Base-by-base conservation (phyloP, 306 rosid species). In the Trifolium subterraneum region DNA sequence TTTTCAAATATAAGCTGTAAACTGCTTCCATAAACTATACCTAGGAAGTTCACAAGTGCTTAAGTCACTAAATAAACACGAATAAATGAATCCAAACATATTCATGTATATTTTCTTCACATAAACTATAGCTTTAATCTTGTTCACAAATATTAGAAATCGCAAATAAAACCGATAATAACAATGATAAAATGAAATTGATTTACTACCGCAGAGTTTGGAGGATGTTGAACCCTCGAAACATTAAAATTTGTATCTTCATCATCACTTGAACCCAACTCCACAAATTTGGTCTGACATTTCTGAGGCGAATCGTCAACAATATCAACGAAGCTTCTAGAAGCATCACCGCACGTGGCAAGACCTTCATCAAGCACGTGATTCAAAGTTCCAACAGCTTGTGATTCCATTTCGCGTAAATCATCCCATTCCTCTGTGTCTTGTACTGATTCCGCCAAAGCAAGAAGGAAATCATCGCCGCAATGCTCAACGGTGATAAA, bases 391-490 rank as follows among this genome's bases (percentile, higher is more conserved):
- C 88, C 94, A 79, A 88, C 84, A 64, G 97, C 94, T 79, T 91
- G 94, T 6, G 90, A 73, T 70, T 91, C 98, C 75, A 91, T 81
- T 72, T 85, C 93, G 79, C 79, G 89, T 50, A 86, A 51, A 85
- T 93, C 96, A 71, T 91, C 98, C 97, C 98, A 94, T 48, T 94
- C 98, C 81, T 91, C 98, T 12, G 81, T 79, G 73, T 84, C 88
- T 66, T 77, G 89, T 71, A 83, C 72, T 0, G 90, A 86, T 52
- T 94, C 96, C 31, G 95, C 96, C 44, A 94, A 65, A 10, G 89
- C 82, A 8, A 83, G 81, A 22, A 94, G 88, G 52, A 91, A 94
- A 90, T 91, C 98, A 74, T 94, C 97, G 44, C 98, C 98, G 51
- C 96, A 94, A 65, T 86, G 74, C 82, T 91, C 98, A 39, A 94